Base-by-base conservation (phyloP, 352 stramenopile genomes). In the Phytophthora chlamydospora region DNA sequence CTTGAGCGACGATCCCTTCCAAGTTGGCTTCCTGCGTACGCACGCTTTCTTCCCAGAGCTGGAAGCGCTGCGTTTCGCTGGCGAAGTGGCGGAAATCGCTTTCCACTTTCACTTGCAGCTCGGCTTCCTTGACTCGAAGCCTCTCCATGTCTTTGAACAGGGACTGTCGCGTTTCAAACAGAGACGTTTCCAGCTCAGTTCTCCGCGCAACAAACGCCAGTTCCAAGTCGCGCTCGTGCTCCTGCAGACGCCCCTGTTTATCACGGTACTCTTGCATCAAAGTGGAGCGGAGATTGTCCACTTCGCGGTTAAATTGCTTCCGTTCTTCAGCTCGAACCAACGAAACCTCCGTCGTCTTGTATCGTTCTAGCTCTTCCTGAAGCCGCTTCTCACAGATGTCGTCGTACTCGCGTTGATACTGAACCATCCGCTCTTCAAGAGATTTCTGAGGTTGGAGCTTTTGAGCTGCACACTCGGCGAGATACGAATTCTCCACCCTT, bases 351-450 rank as follows among this genome's bases (percentile, higher is more conserved):
- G 66, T 82, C 9, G 68, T 66, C 47, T 79, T 77, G 33, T 83
- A 92, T 2, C 71, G 66, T 38, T 83, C 75, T 3, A 92, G 24
- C 29, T 92, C 80, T 56, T 86, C 67, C 5, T 78, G 58, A 4
- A 90, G 32, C 8, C 75, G 68, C 40, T 79, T 77, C 27, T 89
- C 73, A 39, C 74, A 78, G n/a, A 85, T 55, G 0, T 68, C 74
- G 33, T 91, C 80, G 57, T 81, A 90, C 55, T 91, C 83, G 10
- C 73, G 70, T 46, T 91, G 80, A 36, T 91, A 91, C 27, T 78
- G 65, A 2, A 89, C 58, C 67, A 90, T 84, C 4, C 80, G 78
- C 38, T 85, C 71, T 71, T 92, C 79, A 11, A 89, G 50, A 7
- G 70, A 80, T 13, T 75, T 72, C 3, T 52, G 34, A 2, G 73